These are phyloP conservation scores for Calocera viscosa DNA, from an alignment of 768 basidiomycete genomes.

Conservation along the genomic window DNA sequence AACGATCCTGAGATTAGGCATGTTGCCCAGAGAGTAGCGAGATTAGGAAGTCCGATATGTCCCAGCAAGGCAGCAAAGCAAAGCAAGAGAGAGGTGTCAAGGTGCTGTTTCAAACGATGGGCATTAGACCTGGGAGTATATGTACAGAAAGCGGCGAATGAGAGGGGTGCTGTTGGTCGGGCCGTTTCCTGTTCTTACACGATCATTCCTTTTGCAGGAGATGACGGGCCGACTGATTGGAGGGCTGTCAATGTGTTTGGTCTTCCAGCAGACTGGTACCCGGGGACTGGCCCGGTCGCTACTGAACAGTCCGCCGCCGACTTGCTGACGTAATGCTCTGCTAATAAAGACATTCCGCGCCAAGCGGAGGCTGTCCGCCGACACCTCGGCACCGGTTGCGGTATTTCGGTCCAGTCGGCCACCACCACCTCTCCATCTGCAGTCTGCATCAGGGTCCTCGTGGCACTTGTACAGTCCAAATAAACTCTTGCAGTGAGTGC, in stretches of 20 bases:
- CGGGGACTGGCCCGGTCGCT: neutral
- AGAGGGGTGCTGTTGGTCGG: neutral
- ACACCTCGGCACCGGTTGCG: neutral
- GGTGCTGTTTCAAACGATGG: neutral
- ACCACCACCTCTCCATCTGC: neutral
- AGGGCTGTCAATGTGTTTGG: neutral
- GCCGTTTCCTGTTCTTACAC: neutral
- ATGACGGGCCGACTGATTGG: neutral
- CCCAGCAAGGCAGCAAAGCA: neutral
- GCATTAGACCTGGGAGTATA: neutral
- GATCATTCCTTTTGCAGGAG: neutral
- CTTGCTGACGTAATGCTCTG: neutral
- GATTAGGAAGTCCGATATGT: neutral
- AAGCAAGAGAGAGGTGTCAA: neutral
- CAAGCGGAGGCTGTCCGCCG: neutral
- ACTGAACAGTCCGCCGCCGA: neutral
- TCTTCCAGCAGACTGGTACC: neutral
- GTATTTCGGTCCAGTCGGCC: neutral
- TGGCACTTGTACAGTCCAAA: neutral
- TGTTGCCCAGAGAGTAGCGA: neutral
- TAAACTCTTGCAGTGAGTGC: neutral
- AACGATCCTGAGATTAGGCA: conserved; percentile 2
- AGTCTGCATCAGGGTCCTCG: neutral
- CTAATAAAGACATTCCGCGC: neutral
- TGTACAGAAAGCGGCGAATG: neutral